Evolutionary conservation across 495 filamentous ascomycete species (phyloP).

Genomic region (Hypoxylon crocopeplum): DNA sequence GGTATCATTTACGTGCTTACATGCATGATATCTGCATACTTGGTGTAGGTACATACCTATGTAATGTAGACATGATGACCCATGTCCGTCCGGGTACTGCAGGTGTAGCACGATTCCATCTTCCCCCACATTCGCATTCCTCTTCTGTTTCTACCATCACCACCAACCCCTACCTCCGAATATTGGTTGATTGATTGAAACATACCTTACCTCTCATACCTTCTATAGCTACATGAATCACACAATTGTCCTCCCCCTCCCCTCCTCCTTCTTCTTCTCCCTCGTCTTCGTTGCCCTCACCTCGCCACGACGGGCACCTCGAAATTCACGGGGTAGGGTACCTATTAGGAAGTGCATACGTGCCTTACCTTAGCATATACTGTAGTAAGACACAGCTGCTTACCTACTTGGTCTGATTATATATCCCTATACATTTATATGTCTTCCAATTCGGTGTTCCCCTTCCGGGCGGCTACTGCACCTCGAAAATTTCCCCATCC

Average conservation of each 20-base stretch:
- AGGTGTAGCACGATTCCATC: background rate
- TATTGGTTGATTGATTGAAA: background rate
- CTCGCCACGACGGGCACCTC: background rate
- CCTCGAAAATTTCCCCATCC: constrained; percentile 23
- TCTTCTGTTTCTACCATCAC: too few relatives aligned
- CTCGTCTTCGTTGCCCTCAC: background rate
- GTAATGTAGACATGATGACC: too few relatives aligned
- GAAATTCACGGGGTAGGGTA: too few relatives aligned
- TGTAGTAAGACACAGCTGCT: constrained; percentile 3
- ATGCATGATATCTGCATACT: background rate
- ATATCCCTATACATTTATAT: constrained; percentile 5
- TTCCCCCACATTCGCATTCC: constrained; percentile 32
- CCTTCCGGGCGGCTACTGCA: constrained; percentile 28
- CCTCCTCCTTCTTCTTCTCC: background rate
- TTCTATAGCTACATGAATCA: too few relatives aligned
- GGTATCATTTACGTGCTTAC: background rate
- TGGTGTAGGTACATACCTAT: background rate
- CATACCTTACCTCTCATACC: background rate
- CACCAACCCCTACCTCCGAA: background rate
- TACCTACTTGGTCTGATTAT: background rate
- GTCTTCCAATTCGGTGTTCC: constrained; percentile 20
- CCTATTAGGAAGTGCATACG: too few relatives aligned
- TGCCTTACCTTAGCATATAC: constrained; percentile 18
- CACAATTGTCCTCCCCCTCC: too few relatives aligned
- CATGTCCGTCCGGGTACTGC: too few relatives aligned